phyloP scores from a whole-genome alignment of 2,329 filamentous ascomycete species.

The Raffaelea ambrosiae region DNA sequence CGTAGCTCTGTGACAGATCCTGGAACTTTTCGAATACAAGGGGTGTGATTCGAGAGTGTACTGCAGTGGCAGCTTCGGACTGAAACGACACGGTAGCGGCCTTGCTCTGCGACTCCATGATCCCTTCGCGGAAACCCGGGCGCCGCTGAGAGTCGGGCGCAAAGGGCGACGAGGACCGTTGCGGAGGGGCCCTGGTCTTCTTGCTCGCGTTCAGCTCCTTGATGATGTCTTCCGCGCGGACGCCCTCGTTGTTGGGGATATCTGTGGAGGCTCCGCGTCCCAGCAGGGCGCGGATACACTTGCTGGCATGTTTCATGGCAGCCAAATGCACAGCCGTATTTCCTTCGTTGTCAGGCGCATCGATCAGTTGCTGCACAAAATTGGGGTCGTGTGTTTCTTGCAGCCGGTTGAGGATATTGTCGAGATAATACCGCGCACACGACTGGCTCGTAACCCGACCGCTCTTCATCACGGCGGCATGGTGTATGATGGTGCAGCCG shows the following conservation, averaged over 20 bases:
- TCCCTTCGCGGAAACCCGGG: constrained; percentile 43
- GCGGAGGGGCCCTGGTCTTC: constrained; percentile 56
- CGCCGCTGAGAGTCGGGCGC: constrained; percentile 52
- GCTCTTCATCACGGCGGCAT: constrained; percentile 81
- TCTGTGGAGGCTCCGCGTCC: constrained; percentile 75
- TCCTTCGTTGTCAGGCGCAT: constrained; percentile 74
- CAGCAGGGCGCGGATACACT: constrained; percentile 74
- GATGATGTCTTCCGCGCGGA: constrained; percentile 79
- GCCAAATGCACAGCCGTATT: constrained; percentile 75
- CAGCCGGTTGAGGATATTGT: constrained; percentile 81
- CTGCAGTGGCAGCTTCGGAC: constrained; percentile 58
- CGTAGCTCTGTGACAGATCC: constrained; percentile 61
- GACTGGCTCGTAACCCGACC: constrained; percentile 75
- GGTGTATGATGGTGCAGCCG: constrained; percentile 85
- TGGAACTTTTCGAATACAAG: constrained; percentile 65
- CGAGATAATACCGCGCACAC: constrained; percentile 87
- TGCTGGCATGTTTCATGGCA: constrained; percentile 77
- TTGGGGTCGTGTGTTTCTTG: constrained; percentile 67
- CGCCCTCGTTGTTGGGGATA: constrained; percentile 70
- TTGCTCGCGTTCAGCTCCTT: constrained; percentile 62
- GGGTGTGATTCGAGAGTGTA: constrained; percentile 61
- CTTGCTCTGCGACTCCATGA: constrained; percentile 34
- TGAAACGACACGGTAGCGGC: constrained; percentile 30
- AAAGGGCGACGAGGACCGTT: constrained; percentile 69
- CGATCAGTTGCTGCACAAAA: constrained; percentile 69